These are phyloP conservation scores for Plantago major DNA, from an alignment of 257 asterid genomes.

Conservation along the genomic window DNA sequence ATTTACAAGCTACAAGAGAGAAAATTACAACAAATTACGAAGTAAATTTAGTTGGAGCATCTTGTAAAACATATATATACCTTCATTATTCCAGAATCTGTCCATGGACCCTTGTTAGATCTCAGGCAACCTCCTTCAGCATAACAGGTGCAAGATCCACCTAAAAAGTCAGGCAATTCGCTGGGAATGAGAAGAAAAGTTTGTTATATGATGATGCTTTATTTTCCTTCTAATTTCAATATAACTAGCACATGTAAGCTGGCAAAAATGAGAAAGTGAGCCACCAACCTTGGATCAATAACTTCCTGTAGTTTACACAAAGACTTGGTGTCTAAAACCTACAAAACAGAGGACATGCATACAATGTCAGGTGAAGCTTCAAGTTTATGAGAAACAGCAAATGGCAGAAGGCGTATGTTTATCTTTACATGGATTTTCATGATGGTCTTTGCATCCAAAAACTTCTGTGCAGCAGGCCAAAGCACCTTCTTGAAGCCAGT, in stretches of 20 bases:
- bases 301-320: conserved; percentile 69
- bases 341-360: conserved; percentile 18
- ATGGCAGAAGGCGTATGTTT: neutral
- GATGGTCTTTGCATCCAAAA: conserved; percentile 79
- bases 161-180: conserved; percentile 89
- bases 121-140: conserved; percentile 88
- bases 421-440: conserved; percentile 62
- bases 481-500: conserved; percentile 82
- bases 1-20: conserved; percentile 51
- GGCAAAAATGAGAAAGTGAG: conserved; percentile 13
- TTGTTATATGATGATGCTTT: too few species aligned
- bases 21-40: conserved; percentile 13
- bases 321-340: conserved; percentile 83
- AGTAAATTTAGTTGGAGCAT: conserved; percentile 12
- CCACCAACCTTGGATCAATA: conserved; percentile 66
- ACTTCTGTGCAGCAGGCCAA: conserved; percentile 95
- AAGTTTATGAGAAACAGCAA: conserved; percentile 1
- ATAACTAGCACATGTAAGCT: neutral
- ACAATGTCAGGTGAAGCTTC: conserved; percentile 21
- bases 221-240: too few species aligned
- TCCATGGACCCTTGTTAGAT: conserved; percentile 95
- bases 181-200: conserved; percentile 34
- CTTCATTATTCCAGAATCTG: conserved; percentile 87
- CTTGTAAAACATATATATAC: conserved; percentile 26
- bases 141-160: conserved; percentile 82